Evolutionary conservation across 345 rosid genomes (phyloP), one percentile per base, ranked within the genome.

Genomic region (Mercurialis annua): DNA sequence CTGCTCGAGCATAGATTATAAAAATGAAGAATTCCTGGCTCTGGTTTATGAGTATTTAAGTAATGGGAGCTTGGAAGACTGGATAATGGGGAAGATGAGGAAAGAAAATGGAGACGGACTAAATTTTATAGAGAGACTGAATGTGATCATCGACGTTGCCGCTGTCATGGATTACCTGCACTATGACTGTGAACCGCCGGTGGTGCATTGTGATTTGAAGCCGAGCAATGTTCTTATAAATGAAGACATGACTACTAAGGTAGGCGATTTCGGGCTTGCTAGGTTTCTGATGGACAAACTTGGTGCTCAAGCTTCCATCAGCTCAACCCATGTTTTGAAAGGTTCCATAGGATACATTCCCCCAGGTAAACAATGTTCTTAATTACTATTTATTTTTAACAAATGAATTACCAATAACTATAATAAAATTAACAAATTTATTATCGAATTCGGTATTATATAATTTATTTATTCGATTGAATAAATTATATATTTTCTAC

Each of bases 121-220:
- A 59, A 78, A 57, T 58, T 36, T 82, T 44, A 65, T 76, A 71
- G 77, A 80, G 52, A 83, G 86, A 78, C 61, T 86, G 24, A 75
- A 80, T 57, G 65, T 80, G 64, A 75, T 73, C 42, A 77, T 83
- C 48, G 90, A 82, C 63, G 64, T 81, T 38, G 84, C 87, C 5
- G 43, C 51, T 27, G 85, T 82, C 3, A 40, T 84, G 58, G 85
- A 80, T 53, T 86, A 86, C 71, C 64, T 84, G 59, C 90, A 86
- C 67, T 68, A 82, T 60, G 86, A 78, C 55, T 80, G 73, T 72
- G 75, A 77, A 63, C 49, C 66, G 59, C 80, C 80, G 18, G 78
- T 86, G 42, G 81, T 81, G n/a, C 91, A 86, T 74, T 82, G 91
- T 70, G 88, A 86, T 66, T 66, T 81, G 59, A 76, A 80, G 69